Conservation (phyloP, 805 yeast species). For the Debaryomyces castellii region DNA sequence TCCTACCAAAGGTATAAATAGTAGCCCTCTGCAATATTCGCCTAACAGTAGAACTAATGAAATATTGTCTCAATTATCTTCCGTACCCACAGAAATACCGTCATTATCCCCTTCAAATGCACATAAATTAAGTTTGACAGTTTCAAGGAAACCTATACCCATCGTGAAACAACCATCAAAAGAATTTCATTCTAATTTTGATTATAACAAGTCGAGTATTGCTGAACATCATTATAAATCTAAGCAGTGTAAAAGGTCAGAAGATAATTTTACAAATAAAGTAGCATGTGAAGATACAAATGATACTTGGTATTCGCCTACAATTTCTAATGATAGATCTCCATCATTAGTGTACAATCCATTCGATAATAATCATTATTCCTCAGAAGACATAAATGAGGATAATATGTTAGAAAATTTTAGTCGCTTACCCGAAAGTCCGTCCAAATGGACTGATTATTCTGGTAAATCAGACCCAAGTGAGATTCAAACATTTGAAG, state of each 20-base stretch:
- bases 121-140: neutral
- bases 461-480: constrained; percentile 7
- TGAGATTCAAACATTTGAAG: constrained; percentile 4
- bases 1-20: neutral
- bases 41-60: constrained; percentile 5
- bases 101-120: constrained; percentile 5
- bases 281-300: neutral
- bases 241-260: too few relatives aligned
- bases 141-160: neutral
- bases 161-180: neutral
- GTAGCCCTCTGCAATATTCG: neutral
- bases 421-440: constrained; percentile 4
- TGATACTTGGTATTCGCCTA: constrained; percentile 24
- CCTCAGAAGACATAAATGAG: constrained; percentile 1
- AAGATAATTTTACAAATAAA: constrained; percentile 1
- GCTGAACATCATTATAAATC: too few relatives aligned
- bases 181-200: neutral
- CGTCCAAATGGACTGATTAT: constrained; percentile 5
- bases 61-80: constrained; percentile 5
- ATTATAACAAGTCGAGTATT: too few relatives aligned
- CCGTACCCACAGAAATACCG: constrained; percentile 12
- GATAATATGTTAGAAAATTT: constrained; percentile 2
- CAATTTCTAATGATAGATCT: constrained; percentile 26
- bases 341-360: constrained; percentile 20
- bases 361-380: neutral